A percentile compares a stretch with the other conserved stretches of the same genome.
phyloP scores from a whole-genome alignment of 2,329 filamentous ascomycete genomes.

The Ophiostoma montium region DNA sequence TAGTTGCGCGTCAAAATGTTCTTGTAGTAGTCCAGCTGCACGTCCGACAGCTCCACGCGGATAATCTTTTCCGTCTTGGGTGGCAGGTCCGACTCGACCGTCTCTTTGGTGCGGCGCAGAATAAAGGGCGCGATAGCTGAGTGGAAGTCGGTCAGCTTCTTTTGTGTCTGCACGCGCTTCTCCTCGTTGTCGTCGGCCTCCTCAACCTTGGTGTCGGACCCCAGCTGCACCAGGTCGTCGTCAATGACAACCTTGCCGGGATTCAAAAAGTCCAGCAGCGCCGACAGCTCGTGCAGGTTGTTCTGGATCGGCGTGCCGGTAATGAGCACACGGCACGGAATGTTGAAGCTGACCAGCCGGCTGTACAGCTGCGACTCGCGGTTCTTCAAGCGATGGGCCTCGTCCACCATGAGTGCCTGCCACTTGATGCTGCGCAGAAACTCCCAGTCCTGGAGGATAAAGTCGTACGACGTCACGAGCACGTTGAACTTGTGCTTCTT shows the following conservation, averaged over 20 bases:
- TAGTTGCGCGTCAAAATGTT: constrained; percentile 97
- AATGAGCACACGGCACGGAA: constrained; percentile 81
- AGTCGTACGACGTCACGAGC: constrained; percentile 95
- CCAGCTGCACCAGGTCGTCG: constrained; percentile 71
- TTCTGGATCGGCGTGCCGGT: constrained; percentile 97
- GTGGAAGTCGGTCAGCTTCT: constrained; percentile 77
- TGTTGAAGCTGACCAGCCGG: constrained; percentile 71
- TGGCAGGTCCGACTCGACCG: constrained; percentile 89
- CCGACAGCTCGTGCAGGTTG: constrained; percentile 81
- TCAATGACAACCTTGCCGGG: constrained; percentile 88
- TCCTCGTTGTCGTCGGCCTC: constrained; percentile 22
- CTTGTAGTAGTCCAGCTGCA: constrained; percentile 97
- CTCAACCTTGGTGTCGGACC: constrained; percentile 21
- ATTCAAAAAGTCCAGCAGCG: constrained; percentile 90
- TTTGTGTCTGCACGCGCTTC: constrained; percentile 60
- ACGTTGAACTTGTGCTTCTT: constrained; percentile 93
- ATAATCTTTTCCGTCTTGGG: constrained; percentile 99
- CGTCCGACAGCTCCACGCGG: constrained; percentile 88
- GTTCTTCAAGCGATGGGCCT: constrained; percentile 94
- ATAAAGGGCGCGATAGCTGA: constrained; percentile 85
- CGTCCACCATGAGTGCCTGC: constrained; percentile 93
- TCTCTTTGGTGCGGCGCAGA: constrained; percentile 89
- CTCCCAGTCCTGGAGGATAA: constrained; percentile 71
- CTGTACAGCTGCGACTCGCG: constrained; percentile 85
- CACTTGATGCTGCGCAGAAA: constrained; percentile 88